Percentiles rank a stretch among this genome's conserved stretches.
Conservation (phyloP, 139 green algal species). For the Chlamydomonas sp. region DNA sequence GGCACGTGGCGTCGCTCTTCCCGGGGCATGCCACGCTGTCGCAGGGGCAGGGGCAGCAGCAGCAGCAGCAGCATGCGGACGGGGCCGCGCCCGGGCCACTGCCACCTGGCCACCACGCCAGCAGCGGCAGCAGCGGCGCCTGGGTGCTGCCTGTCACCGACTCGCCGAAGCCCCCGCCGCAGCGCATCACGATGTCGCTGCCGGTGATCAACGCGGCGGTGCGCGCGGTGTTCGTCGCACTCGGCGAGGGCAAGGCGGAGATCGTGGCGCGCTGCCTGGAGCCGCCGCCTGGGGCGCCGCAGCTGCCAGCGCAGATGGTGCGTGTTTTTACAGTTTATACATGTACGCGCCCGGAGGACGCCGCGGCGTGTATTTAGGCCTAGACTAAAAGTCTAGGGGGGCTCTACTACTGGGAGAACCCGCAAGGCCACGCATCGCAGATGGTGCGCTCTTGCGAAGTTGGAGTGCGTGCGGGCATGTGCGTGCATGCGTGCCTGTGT, state of each 20-base stretch:
- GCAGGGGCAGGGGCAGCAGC: too few relatives aligned
- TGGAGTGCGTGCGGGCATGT: too few relatives aligned
- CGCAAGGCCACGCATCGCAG: too few relatives aligned
- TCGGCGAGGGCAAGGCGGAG: conserved; percentile 72
- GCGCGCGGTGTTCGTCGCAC: conserved; percentile 52
- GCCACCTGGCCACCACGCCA: conserved; percentile 72
- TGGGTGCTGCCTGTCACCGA: conserved; percentile 81
- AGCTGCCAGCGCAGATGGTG: conserved; percentile 84
- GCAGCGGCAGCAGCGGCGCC: conserved; percentile 26
- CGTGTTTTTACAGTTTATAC: too few relatives aligned
- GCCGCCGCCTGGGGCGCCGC: conserved; percentile 75
- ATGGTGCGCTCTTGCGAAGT: too few relatives aligned
- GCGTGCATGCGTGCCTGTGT: too few relatives aligned
- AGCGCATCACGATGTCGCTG: conserved; percentile 92
- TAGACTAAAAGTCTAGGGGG: too few relatives aligned
- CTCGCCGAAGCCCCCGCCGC: conserved; percentile 75
- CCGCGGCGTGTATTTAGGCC: too few relatives aligned
- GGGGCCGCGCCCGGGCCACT: conserved; percentile 27
- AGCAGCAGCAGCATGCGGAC: too few relatives aligned
- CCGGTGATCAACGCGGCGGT: conserved; percentile 75
- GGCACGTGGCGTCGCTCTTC: conserved; percentile 97
- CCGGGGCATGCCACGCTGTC: too few relatives aligned
- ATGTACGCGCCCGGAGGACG: too few relatives aligned
- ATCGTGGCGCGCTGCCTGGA: conserved; percentile 81
- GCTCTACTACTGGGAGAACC: too few relatives aligned